Base-by-base conservation (phyloP, 2,329 filamentous ascomycete genomes). In the Waltergamsia citrina region DNA sequence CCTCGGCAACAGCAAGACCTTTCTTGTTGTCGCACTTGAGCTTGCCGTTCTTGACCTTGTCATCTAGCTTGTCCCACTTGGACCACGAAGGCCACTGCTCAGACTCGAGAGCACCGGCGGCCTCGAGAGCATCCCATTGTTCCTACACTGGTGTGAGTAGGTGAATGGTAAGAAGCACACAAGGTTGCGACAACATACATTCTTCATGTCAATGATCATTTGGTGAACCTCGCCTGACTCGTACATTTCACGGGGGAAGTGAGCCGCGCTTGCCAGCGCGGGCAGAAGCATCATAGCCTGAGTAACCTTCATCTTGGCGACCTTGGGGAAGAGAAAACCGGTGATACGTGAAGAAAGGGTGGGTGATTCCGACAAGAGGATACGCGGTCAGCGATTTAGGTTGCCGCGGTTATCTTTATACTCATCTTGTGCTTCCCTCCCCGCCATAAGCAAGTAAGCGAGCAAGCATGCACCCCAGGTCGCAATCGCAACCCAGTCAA, bases 61-160 rank as follows among this genome's bases (percentile, higher is more conserved):
- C 18, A 32, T 41, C 37, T 18, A 41, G 39, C 30, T 36, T 28
- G 29, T 39, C 35, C 37, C 39, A 39, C 14, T 31, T 41, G n/a
- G 17, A 16, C 39, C 37, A 39, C 14, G 39, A 41, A 11, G 32
- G 38, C 32, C 29, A 38, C 27, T 41, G 35, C 33, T 23, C 38
- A 21, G 38, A 38, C 29, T 38, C 36, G 33, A 41, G 36, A 17
- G 19, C 35, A 14, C 35, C 38, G 18, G 32, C 36, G 4, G 29
- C 37, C 25, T 41, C 39, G 14, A 41, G 36, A 26, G 39, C 39
- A 28, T 41, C 39, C 39, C 39, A 41, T 34, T 41, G 39, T 9
- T 34, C 29, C 39, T 41, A 28, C n/a, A 29, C 6, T 14, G n/a
- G 29, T 33, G 12, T 22, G 6, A 23, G 31, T 15, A 29, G 7